Percentiles rank a stretch among this genome's conserved stretches.
Evolutionary conservation across 208 protist species (phyloP).

Genomic region (Lotmaria passim): DNA sequence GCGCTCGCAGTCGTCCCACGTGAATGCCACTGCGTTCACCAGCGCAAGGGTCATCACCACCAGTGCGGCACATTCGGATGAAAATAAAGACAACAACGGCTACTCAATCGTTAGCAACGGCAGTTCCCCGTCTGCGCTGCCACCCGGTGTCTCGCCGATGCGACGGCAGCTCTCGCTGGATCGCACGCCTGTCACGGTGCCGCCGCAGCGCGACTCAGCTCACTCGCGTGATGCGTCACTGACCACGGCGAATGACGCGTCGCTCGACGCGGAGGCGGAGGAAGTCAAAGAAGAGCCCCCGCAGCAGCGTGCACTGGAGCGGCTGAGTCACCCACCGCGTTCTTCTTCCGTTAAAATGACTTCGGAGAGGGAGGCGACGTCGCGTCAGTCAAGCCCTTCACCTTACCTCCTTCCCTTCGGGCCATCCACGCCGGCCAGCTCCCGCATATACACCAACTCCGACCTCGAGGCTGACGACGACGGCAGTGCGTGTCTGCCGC

Average conservation of each 20-base stretch:
- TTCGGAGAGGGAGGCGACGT: neutral
- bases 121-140: neutral
- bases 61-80: neutral
- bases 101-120: too few relatives aligned
- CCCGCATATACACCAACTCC: neutral
- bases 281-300: neutral
- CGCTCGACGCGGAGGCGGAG: neutral
- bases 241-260: neutral
- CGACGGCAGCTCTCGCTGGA: conserved; percentile 33
- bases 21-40: too few relatives aligned
- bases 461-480: neutral
- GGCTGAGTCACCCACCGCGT: neutral
- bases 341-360: neutral
- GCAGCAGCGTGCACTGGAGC: neutral
- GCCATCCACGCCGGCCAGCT: conserved; percentile 3
- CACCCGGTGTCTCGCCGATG: too few relatives aligned
- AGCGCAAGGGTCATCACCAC: neutral
- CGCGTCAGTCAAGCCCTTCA: neutral
- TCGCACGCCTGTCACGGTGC: conserved; percentile 1
- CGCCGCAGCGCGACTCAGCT: neutral
- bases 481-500: neutral
- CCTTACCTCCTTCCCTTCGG: neutral
- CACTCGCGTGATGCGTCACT: neutral
- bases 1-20: too few relatives aligned
- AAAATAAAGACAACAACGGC: too few relatives aligned